Conservation (phyloP, 495 filamentous ascomycete genomes). For the Penicillium cataractarum region DNA sequence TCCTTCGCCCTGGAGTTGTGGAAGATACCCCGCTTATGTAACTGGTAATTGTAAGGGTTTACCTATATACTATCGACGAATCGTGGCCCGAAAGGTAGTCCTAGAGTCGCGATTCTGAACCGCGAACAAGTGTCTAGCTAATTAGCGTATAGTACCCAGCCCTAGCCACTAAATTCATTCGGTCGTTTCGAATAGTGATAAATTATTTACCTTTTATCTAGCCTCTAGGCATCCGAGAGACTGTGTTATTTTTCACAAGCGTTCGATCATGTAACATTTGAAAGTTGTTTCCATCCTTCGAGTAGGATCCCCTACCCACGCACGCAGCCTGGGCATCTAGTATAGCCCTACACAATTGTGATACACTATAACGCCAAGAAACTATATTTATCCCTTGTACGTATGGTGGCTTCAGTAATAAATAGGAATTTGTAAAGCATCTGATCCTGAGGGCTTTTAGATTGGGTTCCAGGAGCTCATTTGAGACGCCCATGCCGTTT, state of each 20-base stretch:
- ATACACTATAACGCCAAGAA: not conserved
- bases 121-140: constrained; percentile 28
- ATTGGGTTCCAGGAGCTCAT: constrained; percentile 3
- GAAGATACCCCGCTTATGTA: not conserved
- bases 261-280: not conserved
- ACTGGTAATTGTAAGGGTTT: constrained; percentile 2
- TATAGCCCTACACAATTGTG: not conserved
- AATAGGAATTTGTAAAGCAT: not conserved
- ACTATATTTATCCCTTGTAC: not conserved
- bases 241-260: not conserved
- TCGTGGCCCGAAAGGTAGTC: not conserved
- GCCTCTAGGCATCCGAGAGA: not conserved
- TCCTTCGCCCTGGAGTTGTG: no score
- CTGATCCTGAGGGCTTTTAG: not conserved
- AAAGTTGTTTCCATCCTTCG: not conserved
- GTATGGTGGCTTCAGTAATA: not conserved
- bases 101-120: constrained; percentile 3
- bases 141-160: constrained; percentile 12
- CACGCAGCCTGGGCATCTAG: constrained; percentile 1
- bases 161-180: not conserved
- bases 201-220: not conserved
- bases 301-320: not conserved
- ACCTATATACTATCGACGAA: not conserved
- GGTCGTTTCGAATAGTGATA: not conserved
- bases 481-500: no score